These are phyloP conservation scores for Candida alai DNA, from an alignment of 805 yeast species.

Conservation along the genomic window DNA sequence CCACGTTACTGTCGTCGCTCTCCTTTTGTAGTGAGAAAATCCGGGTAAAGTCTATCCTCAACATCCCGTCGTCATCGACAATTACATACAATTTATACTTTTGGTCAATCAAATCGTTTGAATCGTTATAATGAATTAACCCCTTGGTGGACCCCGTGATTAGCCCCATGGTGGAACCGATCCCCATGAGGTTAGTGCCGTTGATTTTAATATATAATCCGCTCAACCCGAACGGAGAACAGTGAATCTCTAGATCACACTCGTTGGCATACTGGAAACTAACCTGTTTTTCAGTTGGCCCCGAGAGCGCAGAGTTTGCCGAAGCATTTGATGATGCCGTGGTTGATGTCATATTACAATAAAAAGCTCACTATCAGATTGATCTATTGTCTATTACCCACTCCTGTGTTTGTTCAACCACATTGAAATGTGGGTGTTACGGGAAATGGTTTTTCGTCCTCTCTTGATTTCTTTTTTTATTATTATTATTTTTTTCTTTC, in stretches of 20 bases:
- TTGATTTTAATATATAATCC: conserved; percentile 47
- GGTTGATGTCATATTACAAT: not conserved
- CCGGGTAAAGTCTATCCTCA: conserved; percentile 50
- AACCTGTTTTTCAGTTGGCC: conserved; percentile 9
- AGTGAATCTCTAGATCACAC: conserved; percentile 51
- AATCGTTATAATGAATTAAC: conserved; percentile 44
- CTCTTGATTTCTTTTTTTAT: too few relatives aligned
- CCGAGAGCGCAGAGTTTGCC: too few relatives aligned
- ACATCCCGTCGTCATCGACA: conserved; percentile 42
- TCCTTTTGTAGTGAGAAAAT: conserved; percentile 27
- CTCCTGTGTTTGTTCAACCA: too few relatives aligned
- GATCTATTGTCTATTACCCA: too few relatives aligned
- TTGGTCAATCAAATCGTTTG: conserved; percentile 42
- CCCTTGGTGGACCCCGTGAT: conserved; percentile 52
- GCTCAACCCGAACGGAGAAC: conserved; percentile 54
- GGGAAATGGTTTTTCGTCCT: too few relatives aligned
- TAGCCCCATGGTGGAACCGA: conserved; percentile 55
- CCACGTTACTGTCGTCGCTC: not conserved
- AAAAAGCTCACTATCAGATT: too few relatives aligned
- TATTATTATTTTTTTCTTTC: too few relatives aligned
- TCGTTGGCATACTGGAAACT: conserved; percentile 44
- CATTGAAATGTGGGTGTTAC: too few relatives aligned
- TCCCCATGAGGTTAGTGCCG: conserved; percentile 49
- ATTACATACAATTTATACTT: conserved; percentile 49
- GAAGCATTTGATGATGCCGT: not conserved